A percentile compares a stretch with the other conserved stretches of the same genome.
phyloP scores from a whole-genome alignment of 2,329 filamentous ascomycete species.

The Rutstroemia sydowiana region DNA sequence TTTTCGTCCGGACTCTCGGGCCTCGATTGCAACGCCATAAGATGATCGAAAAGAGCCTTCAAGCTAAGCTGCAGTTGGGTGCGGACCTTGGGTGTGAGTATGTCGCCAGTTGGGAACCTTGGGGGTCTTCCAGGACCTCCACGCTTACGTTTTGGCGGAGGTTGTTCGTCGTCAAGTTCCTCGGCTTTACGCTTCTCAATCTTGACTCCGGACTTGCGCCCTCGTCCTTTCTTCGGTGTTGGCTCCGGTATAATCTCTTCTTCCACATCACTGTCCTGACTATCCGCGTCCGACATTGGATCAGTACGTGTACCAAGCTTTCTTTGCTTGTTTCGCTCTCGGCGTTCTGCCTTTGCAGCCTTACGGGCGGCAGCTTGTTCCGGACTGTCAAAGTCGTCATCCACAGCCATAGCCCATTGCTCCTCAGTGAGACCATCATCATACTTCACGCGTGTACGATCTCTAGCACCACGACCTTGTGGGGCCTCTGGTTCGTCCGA shows the following conservation, averaged over 20 bases:
- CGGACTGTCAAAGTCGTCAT: constrained; percentile 90
- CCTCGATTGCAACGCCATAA: constrained; percentile 51
- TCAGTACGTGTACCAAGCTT: constrained; percentile 33
- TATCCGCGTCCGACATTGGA: constrained; percentile 57
- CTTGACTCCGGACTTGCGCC: constrained; percentile 62
- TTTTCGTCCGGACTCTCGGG: constrained; percentile 31
- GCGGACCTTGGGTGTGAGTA: constrained; percentile 62
- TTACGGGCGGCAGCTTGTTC: constrained; percentile 91
- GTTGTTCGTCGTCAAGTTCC: constrained; percentile 61
- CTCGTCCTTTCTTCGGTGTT: constrained; percentile 70
- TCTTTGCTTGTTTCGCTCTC: constrained; percentile 68
- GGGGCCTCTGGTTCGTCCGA: constrained; percentile 72
- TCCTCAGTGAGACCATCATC: constrained; percentile 97
- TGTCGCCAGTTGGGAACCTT: constrained; percentile 44
- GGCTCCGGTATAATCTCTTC: too few species aligned
- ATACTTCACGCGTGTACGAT: constrained; percentile 89
- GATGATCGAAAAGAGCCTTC: constrained; percentile 65
- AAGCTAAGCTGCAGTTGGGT: constrained; percentile 73
- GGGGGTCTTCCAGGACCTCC: constrained; percentile 63
- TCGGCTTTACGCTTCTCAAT: constrained; percentile 81
- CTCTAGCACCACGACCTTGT: constrained; percentile 82
- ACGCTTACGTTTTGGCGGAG: constrained; percentile 71
- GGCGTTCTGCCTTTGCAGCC: constrained; percentile 73
- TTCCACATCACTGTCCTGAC: constrained; percentile 80
- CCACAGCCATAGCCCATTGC: constrained; percentile 97